Percentiles rank a stretch among this genome's conserved stretches.
These are phyloP conservation scores for Cryphonectria naterciae DNA, from an alignment of 2,329 filamentous ascomycete species.

Conservation along the genomic window DNA sequence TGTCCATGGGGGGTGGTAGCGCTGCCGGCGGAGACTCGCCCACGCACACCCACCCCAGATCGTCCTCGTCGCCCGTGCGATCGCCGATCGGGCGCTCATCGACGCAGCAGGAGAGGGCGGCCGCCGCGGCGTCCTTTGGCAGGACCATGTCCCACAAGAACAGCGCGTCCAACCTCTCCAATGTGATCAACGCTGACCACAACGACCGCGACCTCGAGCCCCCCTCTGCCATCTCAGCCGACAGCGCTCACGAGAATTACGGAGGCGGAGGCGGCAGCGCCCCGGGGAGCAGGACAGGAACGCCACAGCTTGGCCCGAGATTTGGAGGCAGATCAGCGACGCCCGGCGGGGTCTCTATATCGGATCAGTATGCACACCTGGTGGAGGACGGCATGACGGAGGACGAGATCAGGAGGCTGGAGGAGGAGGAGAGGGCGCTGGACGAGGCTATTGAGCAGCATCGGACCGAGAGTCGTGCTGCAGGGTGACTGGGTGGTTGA, in stretches of 20 bases:
- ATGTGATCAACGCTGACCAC: conserved; percentile 6
- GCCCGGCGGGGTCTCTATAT: conserved; percentile 40
- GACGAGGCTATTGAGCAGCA: conserved; percentile 60
- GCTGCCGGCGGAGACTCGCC: conserved; percentile 28
- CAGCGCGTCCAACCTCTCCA: conserved; percentile 16
- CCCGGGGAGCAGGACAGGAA: conserved; percentile 3
- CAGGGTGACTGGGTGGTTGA: neutral
- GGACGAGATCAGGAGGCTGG: conserved; percentile 58
- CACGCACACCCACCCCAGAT: neutral
- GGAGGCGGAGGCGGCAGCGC: neutral
- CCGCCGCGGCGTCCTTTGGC: conserved; percentile 40
- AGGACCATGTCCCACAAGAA: conserved; percentile 8
- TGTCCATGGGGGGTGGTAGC: neutral
- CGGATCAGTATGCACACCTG: conserved; percentile 52
- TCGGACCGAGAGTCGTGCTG: conserved; percentile 30
- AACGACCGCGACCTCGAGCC: conserved; percentile 5
- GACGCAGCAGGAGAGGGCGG: conserved; percentile 32
- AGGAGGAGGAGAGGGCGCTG: conserved; percentile 61
- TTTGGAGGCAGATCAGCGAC: conserved; percentile 33
- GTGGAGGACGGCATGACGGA: conserved; percentile 65
- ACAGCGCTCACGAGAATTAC: conserved; percentile 2
- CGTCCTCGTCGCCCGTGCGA: conserved; percentile 5
- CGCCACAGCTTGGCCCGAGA: conserved; percentile 17
- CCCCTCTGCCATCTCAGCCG: conserved; percentile 19
- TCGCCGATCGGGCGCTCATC: conserved; percentile 21